Base-by-base conservation (phyloP, 371 early-diverging fungal species). In the Mucor circinelloides region DNA sequence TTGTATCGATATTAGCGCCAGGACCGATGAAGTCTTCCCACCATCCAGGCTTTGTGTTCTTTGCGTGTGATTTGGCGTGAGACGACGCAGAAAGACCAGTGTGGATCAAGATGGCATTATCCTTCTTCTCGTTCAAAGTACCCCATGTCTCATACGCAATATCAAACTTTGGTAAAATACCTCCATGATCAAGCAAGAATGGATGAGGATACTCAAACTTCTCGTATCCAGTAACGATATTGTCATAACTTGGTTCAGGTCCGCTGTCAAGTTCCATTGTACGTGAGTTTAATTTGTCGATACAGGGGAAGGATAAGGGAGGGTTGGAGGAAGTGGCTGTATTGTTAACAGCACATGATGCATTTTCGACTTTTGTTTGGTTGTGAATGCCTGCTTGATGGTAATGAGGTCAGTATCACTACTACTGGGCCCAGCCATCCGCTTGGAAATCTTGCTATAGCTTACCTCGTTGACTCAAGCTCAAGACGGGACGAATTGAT, bases 11-110 rank as follows among this genome's bases (percentile, higher is more conserved):
- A 10, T 91, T 84, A 27, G 83, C 67, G 7, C 94, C 94, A 10
- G 94, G 91, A 0, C 94, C 98, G 60, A 98, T 98, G 69, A 98
- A 98, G 71, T 91, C 89, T 72, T 98, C 97, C 98, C 98, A 98
- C 98, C 98, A 98, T 27, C 98, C 98, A 3, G 92, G 88, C 15
- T 85, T 82, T n/a, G 68, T 74, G 75, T 97, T 95, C 27, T 81
- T 82, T 25, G 77, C 83, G 62, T 93, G 92, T 56, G 93, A 93
- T 67, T 87, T 90, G 36, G 95, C 95, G 62, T 94, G 95, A 5
- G 91, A 91, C 55, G 90, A 90, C 17, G 89, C 94, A 13, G 93
- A 93, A 31, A 94, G 81, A 27, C 98, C 95, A 21, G 95, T 95
- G 74, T 94, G 94, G 40, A 94, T 84, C 62, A 94, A 76, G 58